Percentiles rank a stretch among this genome's conserved stretches.
phyloP scores from a whole-genome alignment of 2,329 filamentous ascomycete genomes.

The Cladophialophora carrionii region DNA sequence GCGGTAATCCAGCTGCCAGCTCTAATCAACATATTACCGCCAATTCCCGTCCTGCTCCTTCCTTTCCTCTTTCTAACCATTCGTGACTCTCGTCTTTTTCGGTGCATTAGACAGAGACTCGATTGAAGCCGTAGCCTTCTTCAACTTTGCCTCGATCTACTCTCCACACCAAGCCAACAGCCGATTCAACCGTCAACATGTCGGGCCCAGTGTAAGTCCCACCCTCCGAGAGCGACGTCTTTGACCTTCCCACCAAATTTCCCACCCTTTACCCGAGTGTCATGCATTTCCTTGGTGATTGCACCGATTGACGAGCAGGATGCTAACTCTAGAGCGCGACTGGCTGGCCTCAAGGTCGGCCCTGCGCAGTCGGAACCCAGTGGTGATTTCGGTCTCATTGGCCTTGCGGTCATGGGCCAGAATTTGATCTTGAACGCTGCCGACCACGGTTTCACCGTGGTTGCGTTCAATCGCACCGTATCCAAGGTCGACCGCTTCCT shows the following conservation, averaged over 20 bases:
- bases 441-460: constrained; percentile 92
- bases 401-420: constrained; percentile 87
- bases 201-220: constrained; percentile 39
- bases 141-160: constrained; percentile 2
- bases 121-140: constrained; percentile 13
- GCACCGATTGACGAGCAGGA: constrained; percentile 43
- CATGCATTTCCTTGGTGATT: constrained; percentile 5
- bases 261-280: not conserved
- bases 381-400: constrained; percentile 89
- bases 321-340: constrained; percentile 68
- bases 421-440: constrained; percentile 90
- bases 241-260: not conserved
- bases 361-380: constrained; percentile 60
- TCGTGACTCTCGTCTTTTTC: constrained; percentile 39
- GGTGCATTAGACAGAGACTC: constrained; percentile 40
- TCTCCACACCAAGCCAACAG: constrained; percentile 6
- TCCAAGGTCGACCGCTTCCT: constrained; percentile 97
- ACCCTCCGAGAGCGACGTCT: not conserved
- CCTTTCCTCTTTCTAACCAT: constrained; percentile 26
- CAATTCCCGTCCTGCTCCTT: constrained; percentile 35
- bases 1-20: constrained; percentile 1
- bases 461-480: constrained; percentile 98
- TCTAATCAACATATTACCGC: constrained; percentile 34
- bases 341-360: constrained; percentile 73
- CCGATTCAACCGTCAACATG: constrained; percentile 35